Evolutionary conservation across 495 filamentous ascomycete species (phyloP).

Genomic region (Polyplosphaeria fusca): DNA sequence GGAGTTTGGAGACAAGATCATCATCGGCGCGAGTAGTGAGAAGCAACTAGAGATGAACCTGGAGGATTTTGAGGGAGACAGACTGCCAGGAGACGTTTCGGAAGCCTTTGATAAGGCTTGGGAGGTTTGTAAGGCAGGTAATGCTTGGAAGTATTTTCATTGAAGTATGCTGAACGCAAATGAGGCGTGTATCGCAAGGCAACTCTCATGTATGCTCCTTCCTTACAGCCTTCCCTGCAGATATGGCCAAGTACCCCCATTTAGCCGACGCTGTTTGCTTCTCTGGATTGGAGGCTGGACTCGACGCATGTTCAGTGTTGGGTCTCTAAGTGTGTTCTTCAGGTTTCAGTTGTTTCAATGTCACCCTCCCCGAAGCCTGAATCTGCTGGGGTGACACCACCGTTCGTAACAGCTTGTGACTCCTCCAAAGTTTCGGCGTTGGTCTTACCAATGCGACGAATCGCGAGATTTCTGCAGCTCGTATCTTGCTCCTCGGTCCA

Average conservation of each 20-base stretch:
- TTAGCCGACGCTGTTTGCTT: too few species aligned
- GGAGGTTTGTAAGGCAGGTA: conserved; percentile 32
- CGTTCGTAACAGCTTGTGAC: not conserved
- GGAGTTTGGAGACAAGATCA: conserved; percentile 48
- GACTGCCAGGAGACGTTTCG: conserved; percentile 78
- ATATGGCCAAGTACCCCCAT: too few species aligned
- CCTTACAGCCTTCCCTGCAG: too few species aligned
- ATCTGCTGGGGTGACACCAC: not conserved
- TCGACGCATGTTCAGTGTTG: not conserved
- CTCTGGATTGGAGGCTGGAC: not conserved
- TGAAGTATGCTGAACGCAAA: too few species aligned
- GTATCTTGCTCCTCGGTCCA: conserved; percentile 12
- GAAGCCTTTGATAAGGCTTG: conserved; percentile 75
- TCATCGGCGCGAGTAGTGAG: conserved; percentile 74
- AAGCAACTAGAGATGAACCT: conserved; percentile 75
- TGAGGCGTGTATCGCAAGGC: too few species aligned
- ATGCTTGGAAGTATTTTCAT: conserved; percentile 15
- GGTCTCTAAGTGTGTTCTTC: too few species aligned
- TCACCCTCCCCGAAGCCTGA: too few species aligned
- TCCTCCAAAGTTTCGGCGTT: not conserved
- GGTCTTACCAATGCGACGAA: not conserved
- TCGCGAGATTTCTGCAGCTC: too few species aligned
- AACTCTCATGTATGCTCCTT: too few species aligned
- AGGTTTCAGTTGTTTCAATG: too few species aligned
- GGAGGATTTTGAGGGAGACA: conserved; percentile 73